Conservation (phyloP, 768 basidiomycete genomes). For the Daedalea quercina region DNA sequence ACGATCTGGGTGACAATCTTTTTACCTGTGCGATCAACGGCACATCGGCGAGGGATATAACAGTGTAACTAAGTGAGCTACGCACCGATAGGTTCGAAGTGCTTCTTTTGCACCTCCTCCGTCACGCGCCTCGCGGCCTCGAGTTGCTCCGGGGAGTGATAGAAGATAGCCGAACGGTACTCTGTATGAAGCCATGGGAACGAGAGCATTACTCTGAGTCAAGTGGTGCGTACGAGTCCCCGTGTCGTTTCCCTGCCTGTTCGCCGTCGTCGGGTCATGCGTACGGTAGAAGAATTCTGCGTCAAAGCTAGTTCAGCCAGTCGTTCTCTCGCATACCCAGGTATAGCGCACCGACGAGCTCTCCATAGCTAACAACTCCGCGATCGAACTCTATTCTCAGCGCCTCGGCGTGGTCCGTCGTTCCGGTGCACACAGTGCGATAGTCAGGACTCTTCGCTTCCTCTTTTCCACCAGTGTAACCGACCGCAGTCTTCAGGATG, state of each 20-base stretch:
- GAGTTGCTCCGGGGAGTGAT: constrained; percentile 64
- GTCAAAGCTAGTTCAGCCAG: too few relatives aligned
- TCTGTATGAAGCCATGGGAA: constrained; percentile 36
- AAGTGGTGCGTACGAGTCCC: constrained; percentile 58
- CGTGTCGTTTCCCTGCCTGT: constrained; percentile 70
- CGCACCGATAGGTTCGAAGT: constrained; percentile 57
- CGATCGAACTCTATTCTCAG: constrained; percentile 85
- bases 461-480: constrained; percentile 70
- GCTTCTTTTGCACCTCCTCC: constrained; percentile 74
- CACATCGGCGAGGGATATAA: neutral
- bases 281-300: constrained; percentile 92
- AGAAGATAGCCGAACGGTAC: constrained; percentile 93
- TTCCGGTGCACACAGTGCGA: constrained; percentile 67
- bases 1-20: constrained; percentile 77
- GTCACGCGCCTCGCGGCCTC: constrained; percentile 71
- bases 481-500: constrained; percentile 67
- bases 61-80: neutral
- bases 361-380: constrained; percentile 64
- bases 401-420: constrained; percentile 87
- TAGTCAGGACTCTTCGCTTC: constrained; percentile 57
- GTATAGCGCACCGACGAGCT: constrained; percentile 69
- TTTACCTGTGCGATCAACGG: constrained; percentile 28
- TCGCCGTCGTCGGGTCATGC: constrained; percentile 84
- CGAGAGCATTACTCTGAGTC: neutral
- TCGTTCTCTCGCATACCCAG: too few relatives aligned